A percentile compares a stretch with the other conserved stretches of the same genome.
phyloP scores from a whole-genome alignment of 2,329 filamentous ascomycete genomes.

The Xylogone sp. region DNA sequence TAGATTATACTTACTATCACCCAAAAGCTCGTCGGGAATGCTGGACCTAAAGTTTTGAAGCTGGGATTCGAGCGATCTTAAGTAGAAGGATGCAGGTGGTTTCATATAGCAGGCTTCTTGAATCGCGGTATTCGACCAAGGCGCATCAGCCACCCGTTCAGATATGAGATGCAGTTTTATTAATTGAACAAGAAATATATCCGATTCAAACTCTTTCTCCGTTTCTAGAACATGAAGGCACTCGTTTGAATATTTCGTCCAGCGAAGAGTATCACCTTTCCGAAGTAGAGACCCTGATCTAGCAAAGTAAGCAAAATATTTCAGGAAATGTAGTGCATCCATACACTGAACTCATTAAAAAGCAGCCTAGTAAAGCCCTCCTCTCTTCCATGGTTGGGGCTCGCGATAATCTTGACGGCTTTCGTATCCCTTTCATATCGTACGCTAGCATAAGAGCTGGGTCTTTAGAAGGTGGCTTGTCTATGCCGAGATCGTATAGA shows the following conservation, averaged over 20 bases:
- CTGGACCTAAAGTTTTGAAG: constrained; percentile 5
- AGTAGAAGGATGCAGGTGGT: constrained; percentile 3
- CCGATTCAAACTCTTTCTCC: constrained; percentile 5
- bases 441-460: constrained; percentile 2
- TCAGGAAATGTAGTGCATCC: neutral
- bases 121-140: constrained; percentile 1
- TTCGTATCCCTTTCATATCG: constrained; percentile 4
- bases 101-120: neutral
- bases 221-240: constrained; percentile 3
- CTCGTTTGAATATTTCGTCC: constrained; percentile 6
- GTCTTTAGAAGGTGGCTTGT: constrained; percentile 6
- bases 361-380: constrained; percentile 6
- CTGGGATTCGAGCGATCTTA: constrained; percentile 5
- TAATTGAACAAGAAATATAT: constrained; percentile 6
- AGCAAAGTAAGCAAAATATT: constrained; percentile 2
- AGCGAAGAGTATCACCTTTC: constrained; percentile 5
- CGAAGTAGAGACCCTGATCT: constrained; percentile 3
- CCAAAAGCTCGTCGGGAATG: constrained; percentile 2
- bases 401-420: constrained; percentile 1
- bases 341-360: constrained; percentile 8
- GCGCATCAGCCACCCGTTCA: constrained; percentile 3
- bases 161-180: constrained; percentile 4
- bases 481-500: constrained; percentile 7
- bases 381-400: constrained; percentile 7
- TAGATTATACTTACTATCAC: neutral